phyloP scores from a whole-genome alignment of 2,329 filamentous ascomycete species.

The Berkeleyomyces basicola region DNA sequence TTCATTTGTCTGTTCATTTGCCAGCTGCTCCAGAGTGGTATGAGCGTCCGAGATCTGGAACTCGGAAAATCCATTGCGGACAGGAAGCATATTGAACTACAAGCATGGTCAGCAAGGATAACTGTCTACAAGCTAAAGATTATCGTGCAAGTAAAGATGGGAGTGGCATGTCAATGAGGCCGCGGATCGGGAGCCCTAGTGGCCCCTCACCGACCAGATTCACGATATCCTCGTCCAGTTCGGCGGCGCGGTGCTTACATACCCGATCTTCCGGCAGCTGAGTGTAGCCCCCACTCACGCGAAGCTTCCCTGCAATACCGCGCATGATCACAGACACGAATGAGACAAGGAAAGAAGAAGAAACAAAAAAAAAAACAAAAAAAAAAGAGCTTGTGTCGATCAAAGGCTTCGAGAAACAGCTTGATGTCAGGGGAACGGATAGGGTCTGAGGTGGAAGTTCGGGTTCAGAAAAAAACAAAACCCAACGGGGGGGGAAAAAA shows the following conservation, averaged over 20 bases:
- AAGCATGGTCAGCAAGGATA: background rate
- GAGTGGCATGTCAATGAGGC: background rate
- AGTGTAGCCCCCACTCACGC: background rate
- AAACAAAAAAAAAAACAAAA: background rate
- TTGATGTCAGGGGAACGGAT: too few species aligned
- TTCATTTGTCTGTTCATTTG: background rate
- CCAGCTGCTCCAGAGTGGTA: background rate
- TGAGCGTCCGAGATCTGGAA: background rate
- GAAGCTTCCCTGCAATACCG: background rate
- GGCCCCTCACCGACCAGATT: background rate
- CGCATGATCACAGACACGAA: background rate
- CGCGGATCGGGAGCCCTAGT: background rate
- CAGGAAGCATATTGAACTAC: background rate
- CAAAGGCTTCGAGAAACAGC: too few species aligned
- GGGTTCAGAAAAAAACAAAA: background rate
- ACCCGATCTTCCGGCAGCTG: background rate
- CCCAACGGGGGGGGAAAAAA: background rate
- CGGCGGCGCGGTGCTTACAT: background rate
- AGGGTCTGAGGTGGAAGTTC: too few species aligned
- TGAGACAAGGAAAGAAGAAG: background rate
- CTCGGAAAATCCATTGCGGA: background rate
- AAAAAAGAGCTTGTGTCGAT: background rate
- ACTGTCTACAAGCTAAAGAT: too few species aligned
- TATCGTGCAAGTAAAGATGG: too few species aligned
- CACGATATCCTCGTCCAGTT: too few species aligned